Evolutionary conservation across 1,139 yeast genomes (phyloP).

Genomic region (Suhomyces taliae): DNA sequence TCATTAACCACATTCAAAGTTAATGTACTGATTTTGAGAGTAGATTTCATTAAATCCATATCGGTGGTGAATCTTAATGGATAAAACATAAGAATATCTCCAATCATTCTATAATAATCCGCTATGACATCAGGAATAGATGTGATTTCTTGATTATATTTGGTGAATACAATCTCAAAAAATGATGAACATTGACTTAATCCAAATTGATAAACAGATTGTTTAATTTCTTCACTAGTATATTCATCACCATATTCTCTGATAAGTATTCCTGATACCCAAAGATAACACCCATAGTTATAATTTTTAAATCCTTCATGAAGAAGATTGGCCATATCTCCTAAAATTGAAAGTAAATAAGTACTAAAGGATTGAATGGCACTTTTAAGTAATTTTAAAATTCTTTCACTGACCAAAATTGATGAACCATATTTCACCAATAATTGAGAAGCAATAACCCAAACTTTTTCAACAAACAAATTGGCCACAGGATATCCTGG

Average conservation of each 20-base stretch:
- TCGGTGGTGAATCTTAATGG: slow-evolving; percentile 65
- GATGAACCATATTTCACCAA: slow-evolving; percentile 56
- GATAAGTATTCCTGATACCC: slow-evolving; percentile 85
- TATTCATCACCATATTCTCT: slow-evolving; percentile 74
- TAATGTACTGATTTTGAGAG: slow-evolving; percentile 60
- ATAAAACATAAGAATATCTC: slow-evolving; percentile 76
- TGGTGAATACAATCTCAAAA: slow-evolving; percentile 30
- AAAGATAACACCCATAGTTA: slow-evolving; percentile 78
- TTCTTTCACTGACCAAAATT: slow-evolving; percentile 67
- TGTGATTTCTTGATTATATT: slow-evolving; percentile 28
- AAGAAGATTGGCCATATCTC: slow-evolving; percentile 60
- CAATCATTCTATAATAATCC: slow-evolving; percentile 83
- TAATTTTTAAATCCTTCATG: slow-evolving; percentile 69
- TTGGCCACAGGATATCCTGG: slow-evolving; percentile 56
- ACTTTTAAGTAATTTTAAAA: slow-evolving; percentile 65
- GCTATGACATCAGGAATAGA: slow-evolving; percentile 76
- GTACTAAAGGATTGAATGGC: slow-evolving; percentile 67
- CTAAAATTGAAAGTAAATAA: slow-evolving; percentile 63
- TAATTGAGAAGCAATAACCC: slow-evolving; percentile 56
- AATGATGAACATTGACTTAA: slow-evolving; percentile 46
- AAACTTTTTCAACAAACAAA: slow-evolving; percentile 52
- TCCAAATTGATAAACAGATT: slow-evolving; percentile 50
- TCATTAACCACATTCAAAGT: slow-evolving; percentile 59
- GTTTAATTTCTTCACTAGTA: slow-evolving; percentile 34
- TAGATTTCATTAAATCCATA: slow-evolving; percentile 55